Percentiles rank a stretch among this genome's conserved stretches.
These are phyloP conservation scores for Blastobotrys terrestris DNA, from an alignment of 805 yeast species.

Conservation along the genomic window DNA sequence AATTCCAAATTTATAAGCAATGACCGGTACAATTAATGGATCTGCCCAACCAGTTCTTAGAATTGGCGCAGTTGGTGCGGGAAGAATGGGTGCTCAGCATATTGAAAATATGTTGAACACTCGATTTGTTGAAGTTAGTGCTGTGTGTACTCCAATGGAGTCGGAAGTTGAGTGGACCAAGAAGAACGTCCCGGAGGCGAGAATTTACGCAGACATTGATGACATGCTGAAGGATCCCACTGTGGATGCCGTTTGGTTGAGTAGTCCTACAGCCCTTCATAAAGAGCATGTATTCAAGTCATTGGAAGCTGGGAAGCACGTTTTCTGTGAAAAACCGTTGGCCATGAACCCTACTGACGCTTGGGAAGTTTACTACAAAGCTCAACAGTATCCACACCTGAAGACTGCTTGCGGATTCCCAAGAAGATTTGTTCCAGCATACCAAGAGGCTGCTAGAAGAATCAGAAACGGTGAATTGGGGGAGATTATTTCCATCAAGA, in stretches of 20 bases:
- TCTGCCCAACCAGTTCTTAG: not conserved
- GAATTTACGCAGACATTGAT: constrained; percentile 7
- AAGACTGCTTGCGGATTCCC: constrained; percentile 16
- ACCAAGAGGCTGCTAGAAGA: constrained; percentile 8
- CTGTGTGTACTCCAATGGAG: constrained; percentile 13
- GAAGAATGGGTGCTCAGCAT: constrained; percentile 16
- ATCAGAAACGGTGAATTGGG: constrained; percentile 14
- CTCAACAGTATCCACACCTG: constrained; percentile 11
- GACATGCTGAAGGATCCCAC: constrained; percentile 4
- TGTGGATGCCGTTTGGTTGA: constrained; percentile 12
- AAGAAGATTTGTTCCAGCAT: constrained; percentile 10
- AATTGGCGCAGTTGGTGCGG: constrained; percentile 16
- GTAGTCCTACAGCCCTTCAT: constrained; percentile 14
- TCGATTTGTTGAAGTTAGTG: constrained; percentile 6
- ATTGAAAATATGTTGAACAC: constrained; percentile 12
- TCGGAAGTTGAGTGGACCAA: constrained; percentile 12
- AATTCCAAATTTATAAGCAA: not conserved
- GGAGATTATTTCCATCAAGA: constrained; percentile 11
- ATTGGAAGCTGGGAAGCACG: constrained; percentile 12
- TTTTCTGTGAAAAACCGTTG: constrained; percentile 18
- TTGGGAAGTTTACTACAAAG: constrained; percentile 15
- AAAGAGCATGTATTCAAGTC: constrained; percentile 12
- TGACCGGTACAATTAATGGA: constrained; percentile 1
- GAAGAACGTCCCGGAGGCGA: constrained; percentile 2
- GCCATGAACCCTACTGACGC: constrained; percentile 10